Evolutionary conservation across 1,284 basidiomycete species (phyloP), one percentile per base, ranked within the genome.

Genomic region (Fomitopsis schrenkii): DNA sequence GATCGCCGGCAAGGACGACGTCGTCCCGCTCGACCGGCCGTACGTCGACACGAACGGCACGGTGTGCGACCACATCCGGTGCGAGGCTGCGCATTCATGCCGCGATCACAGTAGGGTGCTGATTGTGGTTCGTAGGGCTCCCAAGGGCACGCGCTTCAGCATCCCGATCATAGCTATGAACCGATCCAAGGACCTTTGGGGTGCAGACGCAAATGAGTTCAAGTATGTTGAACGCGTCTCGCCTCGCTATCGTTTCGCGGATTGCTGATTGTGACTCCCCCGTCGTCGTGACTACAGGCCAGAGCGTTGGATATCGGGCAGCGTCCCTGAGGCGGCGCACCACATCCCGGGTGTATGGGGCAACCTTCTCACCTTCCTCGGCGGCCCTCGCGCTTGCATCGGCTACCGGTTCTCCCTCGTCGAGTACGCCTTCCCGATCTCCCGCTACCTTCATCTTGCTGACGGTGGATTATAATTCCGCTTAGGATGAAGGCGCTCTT

Each of bases 361-460:
- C n/a, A 80, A 87, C 64, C 62, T 83, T 67, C 72, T 89, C 44
- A 81, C 82, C 0, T 90, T 90, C 77, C 65, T 85, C 3, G 83
- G 82, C 33, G 86, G 86, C 0, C 79, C 84, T 5, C 79, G 80
- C 41, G 79, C 83, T 0, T 88, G 86, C 59, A 83, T 53, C 14
- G 50, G 50, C 7, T 53, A 36, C 26, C 50, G 50, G 15, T 53
- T 53, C 50, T 19, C 50, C 30, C 15, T 53, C 33, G 15, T 36
- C 30, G 50, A 53, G 50, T 53, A 22, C 15, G 50, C 17, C 14
- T 10, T 26, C 17, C 2, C 7, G 15, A 12, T 15, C 48, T 50
- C 33, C 2, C 17, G 28, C 12, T 53, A 10, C 5, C 15, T 36
- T n/a, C 15, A 15, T 1, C n/a, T 15, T 7, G 28, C 48, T 50